Base-by-base conservation (phyloP, 2,329 filamentous ascomycete genomes). In the Epichloe uncinata region DNA sequence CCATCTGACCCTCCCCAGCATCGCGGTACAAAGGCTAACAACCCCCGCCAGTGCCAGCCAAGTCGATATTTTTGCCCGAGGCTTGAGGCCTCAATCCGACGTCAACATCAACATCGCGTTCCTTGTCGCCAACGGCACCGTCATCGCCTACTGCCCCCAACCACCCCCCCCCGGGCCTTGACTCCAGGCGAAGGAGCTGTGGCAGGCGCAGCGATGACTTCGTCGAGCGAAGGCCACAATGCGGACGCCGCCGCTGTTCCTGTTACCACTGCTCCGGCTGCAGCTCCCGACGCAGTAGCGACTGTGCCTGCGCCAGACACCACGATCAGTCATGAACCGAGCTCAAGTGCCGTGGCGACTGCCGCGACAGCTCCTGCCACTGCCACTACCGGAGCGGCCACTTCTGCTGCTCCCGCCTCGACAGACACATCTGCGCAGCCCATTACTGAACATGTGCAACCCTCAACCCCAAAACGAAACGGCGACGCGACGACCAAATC, bases 121-220 rank as follows among this genome's bases (percentile, higher is more conserved):
- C 40, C n/a, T 33, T 33, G 15, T 36, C 50, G 45, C 42, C 50
- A 16, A 16, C 50, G 34, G 34, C 47, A 40, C 34, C 40, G 48
- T 37, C 48, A 47, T 47, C 44, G 48, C 48, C 18, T 33, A 37
- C 44, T 47, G 42, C 36, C 44, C 44, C 42, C 16, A 41, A 37
- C 42, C 40, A 42, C 48, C 45, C 26, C 36, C 22, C 6, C 51
- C n/a, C 48, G 43, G 45, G 36, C 51, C 52, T 45, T 46, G 38
- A 37, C 35, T 45, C 49, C 58, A 66, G 74, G 71, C 73, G 74
- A 75, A 77, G 69, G 73, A 77, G 74, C 75, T 76, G 73, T 73
- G 65, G 58, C 55, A 43, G 62, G 64, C 72, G 68, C 66, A 78
- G 75, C 74, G 74, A 78, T 79, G 75, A 77, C 73, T 77, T 79